These are phyloP conservation scores for Schizopora paradoxa DNA, from an alignment of 1,284 basidiomycete genomes.

Conservation along the genomic window DNA sequence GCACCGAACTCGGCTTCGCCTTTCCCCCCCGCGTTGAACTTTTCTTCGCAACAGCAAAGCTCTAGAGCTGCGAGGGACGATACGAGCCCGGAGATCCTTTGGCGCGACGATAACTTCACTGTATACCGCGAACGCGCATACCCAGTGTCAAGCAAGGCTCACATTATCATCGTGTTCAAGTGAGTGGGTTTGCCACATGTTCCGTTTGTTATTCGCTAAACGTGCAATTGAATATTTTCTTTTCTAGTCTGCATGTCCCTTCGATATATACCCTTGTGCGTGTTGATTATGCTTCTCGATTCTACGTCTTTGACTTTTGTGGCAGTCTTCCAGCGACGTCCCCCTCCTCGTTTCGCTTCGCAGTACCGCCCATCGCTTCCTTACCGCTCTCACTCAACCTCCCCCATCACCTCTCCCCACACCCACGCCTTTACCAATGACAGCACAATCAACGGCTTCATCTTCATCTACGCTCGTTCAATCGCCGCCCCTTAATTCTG, in stretches of 20 bases:
- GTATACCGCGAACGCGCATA: slow-evolving; percentile 61
- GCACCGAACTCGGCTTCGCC: slow-evolving; percentile 38
- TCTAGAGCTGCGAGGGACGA: slow-evolving; percentile 21
- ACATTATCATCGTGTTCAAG: slow-evolving; percentile 72
- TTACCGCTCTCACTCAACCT: slow-evolving; percentile 41
- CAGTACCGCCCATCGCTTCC: slow-evolving; percentile 51
- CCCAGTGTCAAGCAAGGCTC: slow-evolving; percentile 63
- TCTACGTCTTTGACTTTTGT: slow-evolving; percentile 8
- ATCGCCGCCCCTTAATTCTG: slow-evolving; percentile 20
- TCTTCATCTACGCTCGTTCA: slow-evolving; percentile 27
- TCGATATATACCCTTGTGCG: slow-evolving; percentile 67
- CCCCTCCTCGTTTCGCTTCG: slow-evolving; percentile 62
- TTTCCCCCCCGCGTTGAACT: slow-evolving; percentile 35
- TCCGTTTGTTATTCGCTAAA: background rate
- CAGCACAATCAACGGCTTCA: slow-evolving; percentile 26
- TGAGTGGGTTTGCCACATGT: slow-evolving; percentile 30
- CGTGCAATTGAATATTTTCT: background rate
- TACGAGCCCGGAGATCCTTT: slow-evolving; percentile 56
- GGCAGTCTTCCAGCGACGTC: slow-evolving; percentile 66
- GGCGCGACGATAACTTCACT: slow-evolving; percentile 71
- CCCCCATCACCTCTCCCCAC: slow-evolving; percentile 29
- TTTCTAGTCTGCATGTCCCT: slow-evolving; percentile 60
- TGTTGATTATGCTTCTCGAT: slow-evolving; percentile 18
- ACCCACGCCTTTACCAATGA: slow-evolving; percentile 26
- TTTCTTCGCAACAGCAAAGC: slow-evolving; percentile 18